These are phyloP conservation scores for Xeromyces bisporus DNA, from an alignment of 495 filamentous ascomycete species.

Conservation along the genomic window DNA sequence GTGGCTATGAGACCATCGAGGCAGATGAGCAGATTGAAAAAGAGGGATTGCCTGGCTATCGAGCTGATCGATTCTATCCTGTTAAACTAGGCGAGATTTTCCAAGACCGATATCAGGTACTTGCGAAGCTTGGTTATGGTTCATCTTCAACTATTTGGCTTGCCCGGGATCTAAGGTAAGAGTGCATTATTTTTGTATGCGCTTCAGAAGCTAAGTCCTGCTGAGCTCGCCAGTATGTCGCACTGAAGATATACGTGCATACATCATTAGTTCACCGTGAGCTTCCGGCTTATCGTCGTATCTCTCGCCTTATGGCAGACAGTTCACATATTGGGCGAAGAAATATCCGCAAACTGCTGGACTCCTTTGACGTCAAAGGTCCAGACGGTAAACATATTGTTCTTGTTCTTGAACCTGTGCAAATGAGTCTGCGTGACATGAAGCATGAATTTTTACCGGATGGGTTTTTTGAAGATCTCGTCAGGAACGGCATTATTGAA, in stretches of 20 bases:
- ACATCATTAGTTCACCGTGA: slow-evolving; percentile 16
- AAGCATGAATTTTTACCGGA: slow-evolving; percentile 6
- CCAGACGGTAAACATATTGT: slow-evolving; percentile 26
- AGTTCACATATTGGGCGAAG: slow-evolving; percentile 13
- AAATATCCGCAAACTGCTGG: slow-evolving; percentile 12
- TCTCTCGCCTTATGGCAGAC: slow-evolving; percentile 7
- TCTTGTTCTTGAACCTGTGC: slow-evolving; percentile 26
- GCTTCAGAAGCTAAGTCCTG: neutral
- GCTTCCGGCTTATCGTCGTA: slow-evolving; percentile 18
- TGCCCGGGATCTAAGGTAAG: slow-evolving; percentile 27
- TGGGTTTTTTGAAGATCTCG: slow-evolving; percentile 8
- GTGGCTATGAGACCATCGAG: slow-evolving; percentile 5
- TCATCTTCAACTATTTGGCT: slow-evolving; percentile 36
- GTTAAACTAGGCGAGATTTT: slow-evolving; percentile 31
- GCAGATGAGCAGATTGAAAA: slow-evolving; percentile 17
- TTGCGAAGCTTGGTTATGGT: slow-evolving; percentile 39
- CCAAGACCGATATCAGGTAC: slow-evolving; percentile 29
- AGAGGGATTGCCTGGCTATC: slow-evolving; percentile 27
- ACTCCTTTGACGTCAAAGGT: slow-evolving; percentile 23
- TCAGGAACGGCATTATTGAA: slow-evolving; percentile 7
- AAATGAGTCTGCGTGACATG: slow-evolving; percentile 17
- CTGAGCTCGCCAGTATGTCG: slow-evolving; percentile 20
- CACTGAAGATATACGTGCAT: slow-evolving; percentile 21
- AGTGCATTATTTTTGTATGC: slow-evolving; percentile 3
- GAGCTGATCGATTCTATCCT: slow-evolving; percentile 30